Evolutionary conservation across 2,329 filamentous ascomycete species (phyloP).

Genomic region (Rhynchosporium graminicola): DNA sequence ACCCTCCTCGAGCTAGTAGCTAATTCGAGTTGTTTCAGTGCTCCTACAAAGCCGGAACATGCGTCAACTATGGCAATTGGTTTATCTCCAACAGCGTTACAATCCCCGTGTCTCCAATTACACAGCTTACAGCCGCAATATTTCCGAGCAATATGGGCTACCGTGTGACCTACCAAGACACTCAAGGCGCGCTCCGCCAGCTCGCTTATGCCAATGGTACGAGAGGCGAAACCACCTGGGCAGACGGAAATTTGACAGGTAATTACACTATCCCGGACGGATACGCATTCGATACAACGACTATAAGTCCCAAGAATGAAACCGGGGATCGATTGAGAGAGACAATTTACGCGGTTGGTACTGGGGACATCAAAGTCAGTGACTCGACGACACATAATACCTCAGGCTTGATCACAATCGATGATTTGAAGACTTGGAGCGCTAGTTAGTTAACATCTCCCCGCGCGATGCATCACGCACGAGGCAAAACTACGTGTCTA

Average conservation of each 20-base stretch:
- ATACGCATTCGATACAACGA: not conserved
- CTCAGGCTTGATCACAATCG: not conserved
- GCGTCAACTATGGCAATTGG: slow-evolving; percentile 5
- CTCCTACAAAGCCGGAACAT: not conserved
- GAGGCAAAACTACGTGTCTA: not conserved
- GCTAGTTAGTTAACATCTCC: not conserved
- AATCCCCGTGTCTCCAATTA: not conserved
- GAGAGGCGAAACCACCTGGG: not conserved
- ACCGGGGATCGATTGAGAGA: not conserved
- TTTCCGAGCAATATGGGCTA: slow-evolving; percentile 4
- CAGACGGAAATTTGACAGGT: not conserved
- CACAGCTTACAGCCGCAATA: not conserved
- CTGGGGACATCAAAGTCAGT: not conserved
- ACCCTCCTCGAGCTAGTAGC: no score
- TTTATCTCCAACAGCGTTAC: not conserved
- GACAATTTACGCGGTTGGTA: not conserved
- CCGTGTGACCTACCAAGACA: slow-evolving; percentile 7
- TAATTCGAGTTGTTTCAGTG: not conserved
- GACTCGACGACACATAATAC: not conserved
- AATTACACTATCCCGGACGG: not conserved
- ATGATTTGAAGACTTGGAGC: not conserved
- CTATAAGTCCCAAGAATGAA: not conserved
- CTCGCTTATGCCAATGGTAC: slow-evolving; percentile 4
- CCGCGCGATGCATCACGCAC: not conserved
- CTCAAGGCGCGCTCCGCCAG: not conserved